Evolutionary conservation across 2,329 filamentous ascomycete genomes (phyloP), one percentile per base, ranked within the genome.

Genomic region (Aspergillus sp.): DNA sequence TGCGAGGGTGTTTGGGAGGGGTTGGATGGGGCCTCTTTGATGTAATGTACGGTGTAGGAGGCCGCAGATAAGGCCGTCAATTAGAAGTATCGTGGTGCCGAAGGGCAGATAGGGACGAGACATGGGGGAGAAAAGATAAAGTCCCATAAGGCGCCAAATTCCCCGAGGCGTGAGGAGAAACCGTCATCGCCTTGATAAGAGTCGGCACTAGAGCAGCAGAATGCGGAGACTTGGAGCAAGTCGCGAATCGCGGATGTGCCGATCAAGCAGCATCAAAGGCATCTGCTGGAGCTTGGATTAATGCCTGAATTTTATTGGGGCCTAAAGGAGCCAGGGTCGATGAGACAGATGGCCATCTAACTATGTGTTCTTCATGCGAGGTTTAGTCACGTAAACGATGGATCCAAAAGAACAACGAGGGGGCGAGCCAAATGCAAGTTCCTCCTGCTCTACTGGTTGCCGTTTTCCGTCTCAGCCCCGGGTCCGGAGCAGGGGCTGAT

Each of bases 201-300:
- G 52, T 54, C 24, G 37, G 58, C 58, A 61, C 60, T 64, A 62
- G 53, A 55, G 52, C 49, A 58, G 61, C 54, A 47, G 56, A 57
- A 57, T 67, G 65, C 65, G 65, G 65, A 65, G 64, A 65, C 60
- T 58, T 64, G 62, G 63, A 62, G 60, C 61, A 41, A 64, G 58
- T 59, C 63, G 57, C 61, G 53, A 51, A 53, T 56, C 59, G 59
- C 54, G 56, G 62, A 66, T 62, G 63, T 60, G 63, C 57, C 59
- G 64, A 62, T 64, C 59, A 54, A 48, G 30, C 41, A 30, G 27
- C 27, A 11, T 17, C 22, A 19, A 54, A 52, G 56, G 51, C 58
- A 34, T 54, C 45, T 39, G 13, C 19, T 49, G 44, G 40, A 63
- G 61, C 57, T 61, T 58, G 58, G 60, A 56, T 58, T 61, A 54